Evolutionary conservation across 306 rosid species (phyloP), one percentile per base, ranked within the genome.

Genomic region (Fragaria iinumae): DNA sequence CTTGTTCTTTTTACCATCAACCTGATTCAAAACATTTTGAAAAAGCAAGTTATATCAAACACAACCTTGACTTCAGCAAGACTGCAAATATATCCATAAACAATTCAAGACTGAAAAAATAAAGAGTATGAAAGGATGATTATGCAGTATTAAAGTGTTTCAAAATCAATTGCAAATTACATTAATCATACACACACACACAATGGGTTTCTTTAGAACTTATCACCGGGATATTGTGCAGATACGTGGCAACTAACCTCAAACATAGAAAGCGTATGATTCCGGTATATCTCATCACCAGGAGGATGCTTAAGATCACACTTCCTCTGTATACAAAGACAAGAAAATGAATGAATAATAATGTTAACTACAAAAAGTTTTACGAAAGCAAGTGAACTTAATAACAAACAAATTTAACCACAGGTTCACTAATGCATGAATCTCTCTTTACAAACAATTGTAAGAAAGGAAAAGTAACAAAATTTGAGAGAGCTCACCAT

Each of bases 221-320:
- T 72, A 74, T 25, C 29, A 50, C 73, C 39, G 39, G 27, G 62
- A 25, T 20, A 20, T n/a, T 41, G 25, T 34, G 64, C 55, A 71
- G 9, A 56, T 62, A 69, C 39, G 65, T 64, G 73, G 25, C 16
- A 73, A 57, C 88, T 71, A 83, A 96, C 99, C 99, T 96, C 99
- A 81, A 96, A 92, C 99, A 96, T 96, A 53, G 99, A 96, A 82
- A 96, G 85, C n/a, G 99, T 96, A 80, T 97, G 97, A 79, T 96
- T 84, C 85, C 98, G 84, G 81, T 96, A 96, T 77, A 92, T 96
- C 88, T 96, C 98, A 89, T 96, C 99, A 71, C 99, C 99, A 67
- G 98, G 99, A 41, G 99, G 99, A 79, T 96, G 99, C 89, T 96
- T 96, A 56, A 96, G 99, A 87, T 96, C 99, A 76, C 99, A 96